Percentiles rank a stretch among this genome's conserved stretches.
Evolutionary conservation across 768 basidiomycete species (phyloP).

Genomic region (Austroboletus eburneus): DNA sequence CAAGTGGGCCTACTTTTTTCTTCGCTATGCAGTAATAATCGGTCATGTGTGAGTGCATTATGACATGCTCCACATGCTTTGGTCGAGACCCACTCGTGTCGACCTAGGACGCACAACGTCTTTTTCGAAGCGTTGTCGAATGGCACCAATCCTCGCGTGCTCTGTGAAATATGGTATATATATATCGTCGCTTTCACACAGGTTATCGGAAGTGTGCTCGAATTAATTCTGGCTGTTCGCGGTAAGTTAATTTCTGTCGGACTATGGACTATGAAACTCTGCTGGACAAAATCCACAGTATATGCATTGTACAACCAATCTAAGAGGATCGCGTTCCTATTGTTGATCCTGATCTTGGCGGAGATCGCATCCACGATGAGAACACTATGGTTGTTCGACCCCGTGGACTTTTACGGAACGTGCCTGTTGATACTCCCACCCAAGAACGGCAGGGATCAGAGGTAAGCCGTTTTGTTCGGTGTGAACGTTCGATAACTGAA

Average conservation of each 20-base stretch:
- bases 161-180: constrained; percentile 10
- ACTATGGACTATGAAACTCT: not conserved
- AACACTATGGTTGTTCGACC: not conserved
- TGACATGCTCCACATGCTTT: not conserved
- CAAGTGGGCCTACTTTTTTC: constrained; percentile 31
- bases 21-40: constrained; percentile 22
- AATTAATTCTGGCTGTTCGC: constrained; percentile 15
- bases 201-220: constrained; percentile 8
- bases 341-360: constrained; percentile 2
- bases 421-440: constrained; percentile 9
- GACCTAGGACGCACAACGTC: constrained; percentile 12
- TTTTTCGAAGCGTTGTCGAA: constrained; percentile 8
- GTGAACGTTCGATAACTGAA: not conserved
- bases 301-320: constrained; percentile 20
- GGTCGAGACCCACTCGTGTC: not conserved
- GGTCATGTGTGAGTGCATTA: constrained; percentile 17
- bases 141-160: constrained; percentile 5
- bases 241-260: constrained; percentile 1
- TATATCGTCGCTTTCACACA: constrained; percentile 8
- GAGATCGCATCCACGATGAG: constrained; percentile 3
- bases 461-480: constrained; percentile 1
- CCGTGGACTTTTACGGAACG: not conserved
- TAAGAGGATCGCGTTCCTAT: constrained; percentile 5
- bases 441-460: constrained; percentile 1
- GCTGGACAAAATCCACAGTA: constrained; percentile 8